Evolutionary conservation across 495 filamentous ascomycete genomes (phyloP).

Genomic region (Aspergillus nanangensis): DNA sequence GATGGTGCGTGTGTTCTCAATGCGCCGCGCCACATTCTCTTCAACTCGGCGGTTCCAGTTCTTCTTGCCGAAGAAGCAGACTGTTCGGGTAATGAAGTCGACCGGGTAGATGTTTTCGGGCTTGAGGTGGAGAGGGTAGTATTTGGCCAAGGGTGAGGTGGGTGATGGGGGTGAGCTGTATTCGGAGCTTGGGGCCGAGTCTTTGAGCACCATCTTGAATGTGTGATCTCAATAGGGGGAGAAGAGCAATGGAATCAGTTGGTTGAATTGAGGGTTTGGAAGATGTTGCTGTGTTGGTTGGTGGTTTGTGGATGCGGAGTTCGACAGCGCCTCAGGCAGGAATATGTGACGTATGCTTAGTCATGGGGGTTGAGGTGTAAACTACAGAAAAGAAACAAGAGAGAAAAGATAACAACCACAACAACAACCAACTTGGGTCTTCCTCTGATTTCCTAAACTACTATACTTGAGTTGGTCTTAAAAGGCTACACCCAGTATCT

Average conservation of each 20-base stretch:
- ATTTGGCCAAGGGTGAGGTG: neutral
- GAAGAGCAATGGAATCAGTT: neutral
- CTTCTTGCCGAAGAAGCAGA: constrained; percentile 23
- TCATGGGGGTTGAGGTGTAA: neutral
- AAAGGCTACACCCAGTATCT: neutral
- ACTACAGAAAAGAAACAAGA: no score
- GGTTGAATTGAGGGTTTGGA: neutral
- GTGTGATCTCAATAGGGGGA: neutral
- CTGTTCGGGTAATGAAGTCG: constrained; percentile 17
- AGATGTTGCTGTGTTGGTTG: neutral
- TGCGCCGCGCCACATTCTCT: constrained; percentile 5
- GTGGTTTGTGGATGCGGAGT: no score
- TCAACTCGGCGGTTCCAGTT: constrained; percentile 15
- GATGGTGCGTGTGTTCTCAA: constrained; percentile 15
- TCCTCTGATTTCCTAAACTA: neutral
- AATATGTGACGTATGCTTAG: neutral
- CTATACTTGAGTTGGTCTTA: neutral
- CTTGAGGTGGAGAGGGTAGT: neutral
- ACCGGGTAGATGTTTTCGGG: constrained; percentile 6
- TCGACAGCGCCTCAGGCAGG: neutral
- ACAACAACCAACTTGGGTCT: no score
- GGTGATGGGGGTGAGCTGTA: neutral
- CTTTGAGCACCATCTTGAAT: constrained; percentile 20
- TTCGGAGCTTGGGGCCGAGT: neutral
- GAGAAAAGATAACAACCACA: no score